Evolutionary conservation across 2,329 filamentous ascomycete genomes (phyloP).

Genomic region (Scortechinia acanthostroma): DNA sequence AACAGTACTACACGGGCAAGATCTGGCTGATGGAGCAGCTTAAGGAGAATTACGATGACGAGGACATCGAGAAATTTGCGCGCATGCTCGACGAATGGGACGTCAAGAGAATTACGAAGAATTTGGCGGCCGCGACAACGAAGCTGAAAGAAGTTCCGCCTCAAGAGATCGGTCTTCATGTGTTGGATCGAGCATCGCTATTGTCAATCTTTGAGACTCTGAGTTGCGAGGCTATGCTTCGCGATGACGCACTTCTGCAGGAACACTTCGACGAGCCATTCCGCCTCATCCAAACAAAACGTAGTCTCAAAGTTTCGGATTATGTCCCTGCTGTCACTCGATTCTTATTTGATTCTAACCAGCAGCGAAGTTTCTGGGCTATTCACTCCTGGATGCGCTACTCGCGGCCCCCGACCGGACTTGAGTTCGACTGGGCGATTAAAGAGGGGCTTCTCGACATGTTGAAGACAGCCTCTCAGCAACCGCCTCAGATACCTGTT

Average conservation of each 20-base stretch:
- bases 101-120: conserved; percentile 31
- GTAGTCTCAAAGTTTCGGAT: not conserved
- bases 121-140: conserved; percentile 25
- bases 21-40: conserved; percentile 30
- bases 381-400: not conserved
- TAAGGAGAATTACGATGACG: conserved; percentile 32
- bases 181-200: not conserved
- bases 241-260: not conserved
- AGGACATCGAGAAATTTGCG: conserved; percentile 32
- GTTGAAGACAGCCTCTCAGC: conserved; percentile 53
- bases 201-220: not conserved
- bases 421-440: conserved; percentile 84
- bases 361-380: not conserved
- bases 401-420: conserved; percentile 29
- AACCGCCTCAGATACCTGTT: conserved; percentile 36
- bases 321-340: conserved; percentile 1
- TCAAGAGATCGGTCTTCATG: not conserved
- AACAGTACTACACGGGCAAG: conserved; percentile 35
- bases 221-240: conserved; percentile 1
- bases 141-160: conserved; percentile 15
- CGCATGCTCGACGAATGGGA: conserved; percentile 33
- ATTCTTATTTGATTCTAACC: not conserved
- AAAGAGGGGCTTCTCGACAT: conserved; percentile 64
- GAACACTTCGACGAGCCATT: not conserved
- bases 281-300: not conserved